Percentiles rank a stretch among this genome's conserved stretches.
These are phyloP conservation scores for Meredithiella fracta DNA, from an alignment of 2,329 filamentous ascomycete species.

Conservation along the genomic window DNA sequence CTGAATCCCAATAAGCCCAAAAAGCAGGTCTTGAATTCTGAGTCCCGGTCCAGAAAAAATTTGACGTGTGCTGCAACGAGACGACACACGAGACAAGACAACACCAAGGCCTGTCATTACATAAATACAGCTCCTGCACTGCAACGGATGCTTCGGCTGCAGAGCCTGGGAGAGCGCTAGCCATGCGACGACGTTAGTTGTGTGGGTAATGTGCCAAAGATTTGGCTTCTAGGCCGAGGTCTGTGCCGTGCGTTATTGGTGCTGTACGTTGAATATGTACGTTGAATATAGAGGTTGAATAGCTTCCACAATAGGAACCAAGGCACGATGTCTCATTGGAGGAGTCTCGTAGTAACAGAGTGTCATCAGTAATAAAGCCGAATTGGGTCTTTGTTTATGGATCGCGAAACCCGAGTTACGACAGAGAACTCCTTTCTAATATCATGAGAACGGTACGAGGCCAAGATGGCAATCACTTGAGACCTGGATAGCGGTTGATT, in stretches of 20 bases:
- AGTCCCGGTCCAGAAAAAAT: neutral
- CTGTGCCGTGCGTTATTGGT: constrained; percentile 5
- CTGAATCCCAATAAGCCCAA: neutral
- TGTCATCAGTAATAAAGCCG: neutral
- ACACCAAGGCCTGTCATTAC: neutral
- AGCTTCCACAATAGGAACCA: neutral
- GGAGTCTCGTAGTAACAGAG: neutral
- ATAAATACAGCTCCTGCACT: neutral
- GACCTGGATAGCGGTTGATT: too few relatives aligned
- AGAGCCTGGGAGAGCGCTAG: neutral
- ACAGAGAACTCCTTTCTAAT: too few relatives aligned
- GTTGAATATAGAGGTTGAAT: too few relatives aligned
- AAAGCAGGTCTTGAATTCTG: neutral
- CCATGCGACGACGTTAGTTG: neutral
- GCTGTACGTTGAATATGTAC: neutral
- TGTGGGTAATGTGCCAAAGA: neutral
- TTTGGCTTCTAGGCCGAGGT: constrained; percentile 10
- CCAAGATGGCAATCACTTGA: too few relatives aligned
- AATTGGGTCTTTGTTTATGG: neutral
- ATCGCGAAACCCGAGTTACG: neutral
- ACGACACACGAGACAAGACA: neutral
- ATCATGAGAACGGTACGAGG: too few relatives aligned
- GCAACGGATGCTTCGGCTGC: constrained; percentile 2
- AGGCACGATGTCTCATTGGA: neutral
- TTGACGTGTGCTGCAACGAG: neutral